These are phyloP conservation scores for Centella asiatica DNA, from an alignment of 129 eudicot species.

Conservation along the genomic window DNA sequence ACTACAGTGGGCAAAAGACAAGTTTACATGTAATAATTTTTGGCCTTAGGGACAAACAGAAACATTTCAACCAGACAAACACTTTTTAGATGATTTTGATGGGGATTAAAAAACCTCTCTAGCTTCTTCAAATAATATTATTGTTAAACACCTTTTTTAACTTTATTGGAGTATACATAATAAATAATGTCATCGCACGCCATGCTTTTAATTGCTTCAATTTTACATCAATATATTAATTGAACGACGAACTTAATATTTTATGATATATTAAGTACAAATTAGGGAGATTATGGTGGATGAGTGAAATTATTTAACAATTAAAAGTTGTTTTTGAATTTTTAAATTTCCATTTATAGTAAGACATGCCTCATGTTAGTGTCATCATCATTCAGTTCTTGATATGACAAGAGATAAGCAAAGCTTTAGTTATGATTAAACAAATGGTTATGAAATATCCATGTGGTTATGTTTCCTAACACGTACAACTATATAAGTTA, in stretches of 20 bases:
- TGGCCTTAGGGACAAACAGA: conserved; percentile 23
- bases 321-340: background rate
- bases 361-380: conserved; percentile 14
- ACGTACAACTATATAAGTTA: conserved; percentile 6
- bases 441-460: conserved; percentile 49
- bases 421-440: conserved; percentile 55
- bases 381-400: conserved; percentile 29
- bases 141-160: conserved; percentile 15
- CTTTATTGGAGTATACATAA: conserved; percentile 9
- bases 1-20: conserved; percentile 17
- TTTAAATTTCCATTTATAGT: background rate
- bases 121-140: too few species aligned
- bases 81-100: too few species aligned
- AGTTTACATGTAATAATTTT: conserved; percentile 15
- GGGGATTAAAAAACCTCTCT: too few species aligned
- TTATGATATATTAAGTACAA: background rate
- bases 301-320: background rate
- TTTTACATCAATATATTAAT: background rate
- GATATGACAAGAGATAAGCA: conserved; percentile 51
- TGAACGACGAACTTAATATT: background rate
- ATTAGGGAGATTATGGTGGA: background rate
- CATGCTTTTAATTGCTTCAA: background rate
- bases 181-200: background rate
- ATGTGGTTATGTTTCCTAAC: conserved; percentile 60
- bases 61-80: conserved; percentile 8